A percentile compares a stretch with the other conserved stretches of the same genome.
Conservation (phyloP, 257 asterid species). For the Solanum lycopersicoides region DNA sequence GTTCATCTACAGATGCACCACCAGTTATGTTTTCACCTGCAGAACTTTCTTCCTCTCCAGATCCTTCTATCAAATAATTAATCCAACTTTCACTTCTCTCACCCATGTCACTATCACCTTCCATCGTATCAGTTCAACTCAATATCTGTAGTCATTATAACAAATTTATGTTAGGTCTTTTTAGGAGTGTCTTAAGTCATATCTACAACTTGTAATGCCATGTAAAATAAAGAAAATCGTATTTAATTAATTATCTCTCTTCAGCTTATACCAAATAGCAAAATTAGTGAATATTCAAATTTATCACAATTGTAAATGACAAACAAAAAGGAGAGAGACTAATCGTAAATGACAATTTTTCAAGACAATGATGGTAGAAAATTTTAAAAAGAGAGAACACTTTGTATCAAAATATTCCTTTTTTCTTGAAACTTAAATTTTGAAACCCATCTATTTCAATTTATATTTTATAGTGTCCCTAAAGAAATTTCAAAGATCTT, state of each 20-base stretch:
- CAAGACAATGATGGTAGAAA: no score
- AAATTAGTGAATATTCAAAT: no score
- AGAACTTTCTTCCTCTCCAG: conserved; percentile 42
- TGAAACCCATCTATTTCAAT: no score
- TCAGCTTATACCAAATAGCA: not conserved
- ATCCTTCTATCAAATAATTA: conserved; percentile 12
- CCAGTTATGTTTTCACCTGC: conserved; percentile 49
- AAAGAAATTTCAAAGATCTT: not conserved
- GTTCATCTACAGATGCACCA: conserved; percentile 56
- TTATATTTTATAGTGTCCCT: not conserved
- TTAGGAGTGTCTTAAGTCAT: not conserved
- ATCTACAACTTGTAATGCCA: not conserved
- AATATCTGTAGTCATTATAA: not conserved
- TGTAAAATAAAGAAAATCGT: not conserved
- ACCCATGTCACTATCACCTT: conserved; percentile 37
- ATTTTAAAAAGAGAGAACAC: no score
- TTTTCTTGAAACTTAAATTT: not conserved
- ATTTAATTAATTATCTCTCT: no score
- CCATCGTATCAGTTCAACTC: not conserved
- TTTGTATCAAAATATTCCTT: no score
- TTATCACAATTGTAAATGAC: no score
- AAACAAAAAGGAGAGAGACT: no score
- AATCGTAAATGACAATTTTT: no score
- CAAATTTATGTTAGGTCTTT: not conserved
- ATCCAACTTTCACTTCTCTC: conserved; percentile 27